Evolutionary conservation across 1,284 basidiomycete genomes (phyloP), one percentile per base, ranked within the genome.

Genomic region (Afroboletus lepidellus): DNA sequence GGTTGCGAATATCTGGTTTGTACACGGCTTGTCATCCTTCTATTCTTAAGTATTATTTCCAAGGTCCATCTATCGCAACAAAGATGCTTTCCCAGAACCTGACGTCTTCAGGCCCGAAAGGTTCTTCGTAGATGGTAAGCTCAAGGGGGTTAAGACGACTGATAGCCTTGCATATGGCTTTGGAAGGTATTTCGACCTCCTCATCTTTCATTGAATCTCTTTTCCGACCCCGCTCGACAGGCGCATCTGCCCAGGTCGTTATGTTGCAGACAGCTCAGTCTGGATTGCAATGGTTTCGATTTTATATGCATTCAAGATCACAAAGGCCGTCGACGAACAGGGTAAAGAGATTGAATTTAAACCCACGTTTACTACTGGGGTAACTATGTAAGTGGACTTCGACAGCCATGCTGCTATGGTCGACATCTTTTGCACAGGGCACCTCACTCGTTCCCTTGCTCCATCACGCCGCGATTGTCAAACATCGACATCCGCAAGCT

Each of bases 1-100:
- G 21, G 61, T 79, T 11, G 61, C 70, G 1, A 81, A 80, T 49
- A 61, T 77, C 21, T 81, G 78, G 78, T 77, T 5, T 4, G 53
- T 48, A 25, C 11, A 25, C 21, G 8, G 27, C 16, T 3, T 30
- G 11, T 16, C 24, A 1, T 30, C 21, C n/a, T 23, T 6, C 29
- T 13, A 11, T 9, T n/a, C 18, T 16, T 50, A 42, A 57, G 12
- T 24, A 46, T 36, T 24, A 1, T 20, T 41, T 46, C 13, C 5
- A 53, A 77, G 77, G 78, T 72, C 71, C 11, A 73, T 81, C 39
- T 55, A 73, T 52, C 72, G 73, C 38, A 71, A 80, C 56, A 53
- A 68, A 12, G 53, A 56, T 2, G 38, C 68, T 3, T 80, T 75
- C 59, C 69, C 72, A 2, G 64, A 77, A 16, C 72, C 75, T 1